Percentiles rank a stretch among this genome's conserved stretches.
Evolutionary conservation across 208 protist genomes (phyloP).

Genomic region (Leishmania tropica): DNA sequence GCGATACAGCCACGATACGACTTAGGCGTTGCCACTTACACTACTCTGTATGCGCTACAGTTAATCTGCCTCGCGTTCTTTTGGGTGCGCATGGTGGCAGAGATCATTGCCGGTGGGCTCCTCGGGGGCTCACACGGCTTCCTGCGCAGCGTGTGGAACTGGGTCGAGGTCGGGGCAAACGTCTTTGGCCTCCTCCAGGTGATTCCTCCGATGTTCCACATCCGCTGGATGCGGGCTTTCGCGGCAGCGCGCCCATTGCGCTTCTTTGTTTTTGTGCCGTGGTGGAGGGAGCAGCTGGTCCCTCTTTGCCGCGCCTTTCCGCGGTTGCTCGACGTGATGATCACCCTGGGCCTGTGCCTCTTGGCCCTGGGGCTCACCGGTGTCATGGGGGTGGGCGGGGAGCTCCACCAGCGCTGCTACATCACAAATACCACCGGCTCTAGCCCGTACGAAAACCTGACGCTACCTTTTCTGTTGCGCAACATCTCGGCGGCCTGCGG

Average conservation of each 20-base stretch:
- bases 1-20: slow-evolving; percentile 46
- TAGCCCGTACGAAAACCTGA: slow-evolving; percentile 2
- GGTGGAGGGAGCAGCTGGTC: slow-evolving; percentile 27
- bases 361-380: slow-evolving; percentile 44
- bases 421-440: slow-evolving; percentile 14
- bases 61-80: slow-evolving; percentile 47
- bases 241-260: slow-evolving; percentile 50
- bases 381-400: slow-evolving; percentile 29
- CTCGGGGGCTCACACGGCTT: slow-evolving; percentile 34
- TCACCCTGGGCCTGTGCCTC: slow-evolving; percentile 30
- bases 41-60: slow-evolving; percentile 34
- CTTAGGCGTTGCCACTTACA: slow-evolving; percentile 26
- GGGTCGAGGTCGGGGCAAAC: slow-evolving; percentile 50
- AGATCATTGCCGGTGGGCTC: slow-evolving; percentile 48
- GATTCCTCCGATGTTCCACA: slow-evolving; percentile 35
- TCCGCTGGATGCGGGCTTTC: slow-evolving; percentile 57
- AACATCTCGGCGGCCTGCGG: slow-evolving; percentile 21
- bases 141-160: slow-evolving; percentile 53
- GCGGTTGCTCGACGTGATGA: slow-evolving; percentile 32
- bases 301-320: slow-evolving; percentile 33
- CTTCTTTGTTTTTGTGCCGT: slow-evolving; percentile 32
- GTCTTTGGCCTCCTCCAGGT: slow-evolving; percentile 52
- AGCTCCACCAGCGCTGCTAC: slow-evolving; percentile 39
- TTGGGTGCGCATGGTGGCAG: slow-evolving; percentile 50
- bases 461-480: slow-evolving; percentile 22